Conservation (phyloP, 768 basidiomycete genomes). For the Tulasnella sp. region DNA sequence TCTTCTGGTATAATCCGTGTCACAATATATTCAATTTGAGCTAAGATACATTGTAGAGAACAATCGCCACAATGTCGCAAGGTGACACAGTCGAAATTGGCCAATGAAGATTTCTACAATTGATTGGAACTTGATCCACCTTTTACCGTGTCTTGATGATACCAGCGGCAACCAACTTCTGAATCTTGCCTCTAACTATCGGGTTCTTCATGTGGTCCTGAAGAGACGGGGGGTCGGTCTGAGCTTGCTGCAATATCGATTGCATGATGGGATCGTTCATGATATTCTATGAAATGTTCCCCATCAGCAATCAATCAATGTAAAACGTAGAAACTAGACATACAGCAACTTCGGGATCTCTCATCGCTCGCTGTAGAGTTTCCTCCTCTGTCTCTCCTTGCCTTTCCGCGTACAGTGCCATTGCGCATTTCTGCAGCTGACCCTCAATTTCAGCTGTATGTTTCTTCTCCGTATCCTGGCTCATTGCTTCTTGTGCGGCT, state of each 20-base stretch:
- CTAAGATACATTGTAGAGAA: too few species aligned
- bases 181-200: constrained; percentile 61
- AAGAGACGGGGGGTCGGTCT: constrained; percentile 73
- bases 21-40: too few species aligned
- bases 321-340: constrained; percentile 24
- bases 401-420: constrained; percentile 65
- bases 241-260: constrained; percentile 87
- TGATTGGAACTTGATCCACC: too few species aligned
- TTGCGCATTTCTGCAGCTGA: constrained; percentile 67
- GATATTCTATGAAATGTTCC: constrained; percentile 40
- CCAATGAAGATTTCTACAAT: too few species aligned
- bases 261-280: constrained; percentile 92
- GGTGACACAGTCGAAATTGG: too few species aligned
- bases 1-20: too few species aligned
- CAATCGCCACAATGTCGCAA: too few species aligned
- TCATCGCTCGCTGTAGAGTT: constrained; percentile 86
- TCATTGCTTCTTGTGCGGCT: constrained; percentile 51
- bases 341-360: constrained; percentile 91
- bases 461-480: constrained; percentile 67
- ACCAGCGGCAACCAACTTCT: constrained; percentile 83
- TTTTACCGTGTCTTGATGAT: constrained; percentile 75
- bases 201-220: constrained; percentile 97
- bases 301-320: not conserved
- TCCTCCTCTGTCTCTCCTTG: constrained; percentile 83
- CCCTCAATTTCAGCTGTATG: constrained; percentile 73